Percentiles rank a stretch among this genome's conserved stretches.
These are phyloP conservation scores for Calonectria montana DNA, from an alignment of 2,329 filamentous ascomycete genomes.

Conservation along the genomic window DNA sequence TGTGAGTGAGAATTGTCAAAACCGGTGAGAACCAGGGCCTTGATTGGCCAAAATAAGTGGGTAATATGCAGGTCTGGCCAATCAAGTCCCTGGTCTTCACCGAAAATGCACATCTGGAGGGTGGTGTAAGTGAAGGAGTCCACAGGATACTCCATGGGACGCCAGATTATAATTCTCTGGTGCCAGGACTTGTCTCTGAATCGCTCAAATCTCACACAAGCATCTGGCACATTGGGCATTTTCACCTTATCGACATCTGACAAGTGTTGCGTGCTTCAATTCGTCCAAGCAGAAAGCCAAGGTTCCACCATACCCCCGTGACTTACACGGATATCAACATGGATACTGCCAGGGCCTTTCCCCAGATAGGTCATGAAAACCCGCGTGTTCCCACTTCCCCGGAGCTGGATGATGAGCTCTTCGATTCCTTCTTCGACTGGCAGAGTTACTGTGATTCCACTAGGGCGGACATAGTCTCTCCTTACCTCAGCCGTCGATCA, in stretches of 20 bases:
- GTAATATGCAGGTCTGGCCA: slow-evolving; percentile 35
- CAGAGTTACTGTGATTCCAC: slow-evolving; percentile 48
- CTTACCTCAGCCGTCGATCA: slow-evolving; percentile 41
- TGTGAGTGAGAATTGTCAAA: slow-evolving; percentile 35
- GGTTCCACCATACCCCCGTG: slow-evolving; percentile 56
- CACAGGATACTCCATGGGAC: slow-evolving; percentile 49
- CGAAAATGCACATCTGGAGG: slow-evolving; percentile 42
- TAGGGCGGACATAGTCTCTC: slow-evolving; percentile 44
- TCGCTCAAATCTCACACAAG: slow-evolving; percentile 54
- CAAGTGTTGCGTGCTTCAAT: slow-evolving; percentile 51
- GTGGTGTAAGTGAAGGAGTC: slow-evolving; percentile 54
- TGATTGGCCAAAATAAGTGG: slow-evolving; percentile 44
- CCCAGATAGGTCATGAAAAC: slow-evolving; percentile 51
- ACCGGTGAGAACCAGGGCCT: slow-evolving; percentile 46
- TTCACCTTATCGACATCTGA: slow-evolving; percentile 53
- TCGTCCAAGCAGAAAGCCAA: slow-evolving; percentile 50
- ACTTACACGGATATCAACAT: slow-evolving; percentile 56
- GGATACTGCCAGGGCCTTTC: slow-evolving; percentile 49
- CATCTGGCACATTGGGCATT: slow-evolving; percentile 53
- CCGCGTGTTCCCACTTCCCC: slow-evolving; percentile 50
- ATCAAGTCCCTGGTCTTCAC: slow-evolving; percentile 37
- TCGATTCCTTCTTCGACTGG: slow-evolving; percentile 53
- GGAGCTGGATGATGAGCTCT: slow-evolving; percentile 48
- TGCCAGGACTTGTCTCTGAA: slow-evolving; percentile 53
- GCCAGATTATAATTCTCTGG: slow-evolving; percentile 54